Evolutionary conservation across 441 rosid genomes (phyloP).

Genomic region (Eugenia klotzschiana): DNA sequence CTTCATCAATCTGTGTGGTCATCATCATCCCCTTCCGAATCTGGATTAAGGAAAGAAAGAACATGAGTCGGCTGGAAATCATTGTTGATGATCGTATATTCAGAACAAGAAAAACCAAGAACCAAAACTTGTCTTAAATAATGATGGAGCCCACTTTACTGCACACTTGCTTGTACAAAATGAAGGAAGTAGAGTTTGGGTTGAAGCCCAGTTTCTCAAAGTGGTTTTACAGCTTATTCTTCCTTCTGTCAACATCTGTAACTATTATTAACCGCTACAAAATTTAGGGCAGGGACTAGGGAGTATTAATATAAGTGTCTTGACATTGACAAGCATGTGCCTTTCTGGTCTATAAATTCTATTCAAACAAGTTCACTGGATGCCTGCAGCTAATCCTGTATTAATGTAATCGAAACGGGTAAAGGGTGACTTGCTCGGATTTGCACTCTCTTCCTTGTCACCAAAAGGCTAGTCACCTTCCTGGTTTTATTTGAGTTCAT

Average conservation of each 20-base stretch:
- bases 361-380: background rate
- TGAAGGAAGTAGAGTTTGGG: background rate
- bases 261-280: background rate
- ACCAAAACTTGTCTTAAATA: background rate
- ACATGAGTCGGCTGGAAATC: background rate
- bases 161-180: background rate
- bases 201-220: background rate
- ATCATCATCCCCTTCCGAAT: slow-evolving; percentile 15
- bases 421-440: background rate
- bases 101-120: background rate
- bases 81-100: background rate
- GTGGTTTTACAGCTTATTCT: background rate
- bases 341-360: background rate
- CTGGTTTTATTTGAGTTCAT: background rate
- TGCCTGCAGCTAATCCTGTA: background rate
- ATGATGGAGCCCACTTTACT: background rate
- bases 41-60: slow-evolving; percentile 7
- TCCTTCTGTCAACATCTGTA: background rate
- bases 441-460: background rate
- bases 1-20: slow-evolving; percentile 15
- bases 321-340: background rate
- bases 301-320: background rate
- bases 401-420: background rate
- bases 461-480: background rate
- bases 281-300: background rate